Base-by-base conservation (phyloP, 2,329 filamentous ascomycete species). In the Arthrinium puccinioides region DNA sequence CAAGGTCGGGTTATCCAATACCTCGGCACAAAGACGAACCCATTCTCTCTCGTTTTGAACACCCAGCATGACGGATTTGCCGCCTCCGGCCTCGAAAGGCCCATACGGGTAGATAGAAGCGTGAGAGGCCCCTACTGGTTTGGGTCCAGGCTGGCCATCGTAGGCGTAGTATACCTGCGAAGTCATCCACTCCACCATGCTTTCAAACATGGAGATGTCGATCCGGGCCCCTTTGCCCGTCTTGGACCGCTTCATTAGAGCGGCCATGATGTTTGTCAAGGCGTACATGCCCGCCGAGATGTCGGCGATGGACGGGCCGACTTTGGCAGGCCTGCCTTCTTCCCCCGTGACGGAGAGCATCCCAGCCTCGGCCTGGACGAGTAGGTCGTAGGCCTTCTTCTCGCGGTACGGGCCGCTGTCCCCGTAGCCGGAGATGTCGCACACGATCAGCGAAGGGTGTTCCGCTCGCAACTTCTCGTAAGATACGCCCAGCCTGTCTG, bases 41-140 rank as follows among this genome's bases (percentile, higher is more conserved):
- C 71, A 76, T 46, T 77, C 74, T 4, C 72, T 58, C 53, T 76
- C 72, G 41, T 76, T 76, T 46, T 78, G 74, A 16, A 77, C 62
- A 0, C 72, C 73, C 4, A 77, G 52, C 69, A 76, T 76, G 11
- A 76, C 71, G 0, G 65, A 62, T 0, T 21, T 21, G 9, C 32
- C 23, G 32, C 62, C 61, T 0, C 66, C 66, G 0, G 70, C 67
- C 24, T 65, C 54, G 32, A 77, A 77, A 0, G 71, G 71, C 0
- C 72, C 72, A 32, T 76, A 77, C 0, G 73, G 74, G 41, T 75
- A 77, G 6, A 77, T 72, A 0, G 67, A 57, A 0, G 72, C 70
- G 42, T 77, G 73, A 1, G 69, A 65, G 0, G 72, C 71, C 2
- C 73, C 72, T 0, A 63, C 63, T 3, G 67, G 60, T 2, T 53